These are phyloP conservation scores for Gastrolobium villosum DNA, from an alignment of 306 rosid species.

Conservation along the genomic window DNA sequence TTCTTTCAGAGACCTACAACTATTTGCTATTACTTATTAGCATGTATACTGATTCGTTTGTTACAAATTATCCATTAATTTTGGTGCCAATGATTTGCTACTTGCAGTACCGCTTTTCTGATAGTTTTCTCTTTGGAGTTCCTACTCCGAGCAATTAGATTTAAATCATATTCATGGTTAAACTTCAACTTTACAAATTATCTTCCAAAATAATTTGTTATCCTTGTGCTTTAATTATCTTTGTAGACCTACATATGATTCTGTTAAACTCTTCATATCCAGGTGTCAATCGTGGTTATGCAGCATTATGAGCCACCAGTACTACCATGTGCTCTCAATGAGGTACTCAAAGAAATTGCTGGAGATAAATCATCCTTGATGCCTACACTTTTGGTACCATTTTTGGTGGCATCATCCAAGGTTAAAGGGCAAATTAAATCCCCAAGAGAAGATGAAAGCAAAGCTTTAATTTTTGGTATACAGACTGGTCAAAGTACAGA, in stretches of 20 bases:
- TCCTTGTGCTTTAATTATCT: not conserved
- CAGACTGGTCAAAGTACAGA: slow-evolving; percentile 69
- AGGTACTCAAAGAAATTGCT: slow-evolving; percentile 64
- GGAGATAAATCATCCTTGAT: slow-evolving; percentile 52
- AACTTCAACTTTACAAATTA: not conserved
- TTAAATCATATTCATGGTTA: slow-evolving; percentile 19
- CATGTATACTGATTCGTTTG: not conserved
- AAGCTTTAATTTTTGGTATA: slow-evolving; percentile 58
- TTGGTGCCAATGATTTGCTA: slow-evolving; percentile 1
- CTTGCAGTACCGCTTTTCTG: not conserved
- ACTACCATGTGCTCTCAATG: slow-evolving; percentile 78
- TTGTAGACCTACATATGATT: slow-evolving; percentile 31
- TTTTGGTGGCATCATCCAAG: slow-evolving; percentile 66
- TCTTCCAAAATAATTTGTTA: slow-evolving; percentile 10
- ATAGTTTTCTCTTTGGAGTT: not conserved
- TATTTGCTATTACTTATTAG: slow-evolving; percentile 10
- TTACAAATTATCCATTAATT: not conserved
- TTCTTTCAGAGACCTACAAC: not conserved
- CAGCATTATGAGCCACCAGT: slow-evolving; percentile 75
- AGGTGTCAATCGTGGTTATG: slow-evolving; percentile 78
- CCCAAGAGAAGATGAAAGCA: slow-evolving; percentile 43
- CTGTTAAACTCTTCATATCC: slow-evolving; percentile 44
- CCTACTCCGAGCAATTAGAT: slow-evolving; percentile 6
- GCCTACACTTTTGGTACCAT: slow-evolving; percentile 72
- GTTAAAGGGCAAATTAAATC: slow-evolving; percentile 64